A percentile compares a stretch with the other conserved stretches of the same genome.
These are phyloP conservation scores for Entonaema liquescens DNA, from an alignment of 495 filamentous ascomycete genomes.

Conservation along the genomic window DNA sequence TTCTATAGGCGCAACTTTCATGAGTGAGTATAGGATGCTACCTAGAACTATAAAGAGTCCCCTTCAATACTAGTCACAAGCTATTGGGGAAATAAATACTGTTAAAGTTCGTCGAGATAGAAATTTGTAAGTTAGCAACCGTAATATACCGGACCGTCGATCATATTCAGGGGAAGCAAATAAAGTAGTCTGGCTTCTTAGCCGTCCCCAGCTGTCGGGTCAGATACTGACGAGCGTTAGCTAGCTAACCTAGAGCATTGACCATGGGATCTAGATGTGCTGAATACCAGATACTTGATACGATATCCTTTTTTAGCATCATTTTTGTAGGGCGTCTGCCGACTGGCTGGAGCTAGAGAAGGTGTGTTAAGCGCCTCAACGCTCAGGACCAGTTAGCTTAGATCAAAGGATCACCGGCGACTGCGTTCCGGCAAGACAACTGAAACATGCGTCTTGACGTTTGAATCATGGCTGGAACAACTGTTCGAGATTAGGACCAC, in stretches of 20 bases:
- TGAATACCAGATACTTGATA: slow-evolving; percentile 14
- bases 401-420: slow-evolving; percentile 37
- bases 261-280: slow-evolving; percentile 6
- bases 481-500: neutral
- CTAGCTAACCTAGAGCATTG: slow-evolving; percentile 23
- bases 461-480: slow-evolving; percentile 17
- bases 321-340: neutral
- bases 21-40: neutral
- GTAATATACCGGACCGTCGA: neutral
- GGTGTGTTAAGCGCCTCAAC: slow-evolving; percentile 16
- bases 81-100: neutral
- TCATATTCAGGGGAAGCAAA: neutral
- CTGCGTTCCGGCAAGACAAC: slow-evolving; percentile 28
- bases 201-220: slow-evolving; percentile 32
- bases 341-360: slow-evolving; percentile 8
- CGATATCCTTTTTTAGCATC: slow-evolving; percentile 27
- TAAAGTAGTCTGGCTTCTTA: neutral
- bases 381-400: slow-evolving; percentile 29
- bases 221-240: slow-evolving; percentile 6
- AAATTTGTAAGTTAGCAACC: neutral
- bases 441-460: slow-evolving; percentile 34
- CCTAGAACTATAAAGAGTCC: neutral
- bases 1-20: neutral
- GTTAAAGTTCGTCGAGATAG: neutral
- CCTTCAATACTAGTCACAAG: neutral